Percentiles rank a stretch among this genome's conserved stretches.
Evolutionary conservation across 2,329 filamentous ascomycete genomes (phyloP).

Genomic region (Xylariaceae sp.): DNA sequence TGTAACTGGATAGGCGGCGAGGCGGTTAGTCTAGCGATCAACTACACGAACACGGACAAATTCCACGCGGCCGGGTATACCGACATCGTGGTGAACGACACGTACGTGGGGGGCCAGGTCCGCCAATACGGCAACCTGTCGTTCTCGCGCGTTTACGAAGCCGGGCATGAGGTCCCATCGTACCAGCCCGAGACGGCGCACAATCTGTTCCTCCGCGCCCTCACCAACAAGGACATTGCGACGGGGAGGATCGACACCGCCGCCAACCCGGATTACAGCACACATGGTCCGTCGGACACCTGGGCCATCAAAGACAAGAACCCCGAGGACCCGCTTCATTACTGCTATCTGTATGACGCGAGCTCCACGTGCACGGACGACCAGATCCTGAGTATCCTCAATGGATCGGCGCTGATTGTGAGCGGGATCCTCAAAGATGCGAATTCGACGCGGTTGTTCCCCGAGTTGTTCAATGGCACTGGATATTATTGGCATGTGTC

Average conservation of each 20-base stretch:
- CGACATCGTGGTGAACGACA: constrained; percentile 56
- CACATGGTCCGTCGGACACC: constrained; percentile 29
- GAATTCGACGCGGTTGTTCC: constrained; percentile 31
- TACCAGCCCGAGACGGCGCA: constrained; percentile 49
- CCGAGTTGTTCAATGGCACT: constrained; percentile 24
- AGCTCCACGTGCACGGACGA: constrained; percentile 48
- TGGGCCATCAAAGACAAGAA: constrained; percentile 48
- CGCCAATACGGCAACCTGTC: constrained; percentile 65
- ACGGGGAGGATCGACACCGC: constrained; percentile 49
- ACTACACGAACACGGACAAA: constrained; percentile 39
- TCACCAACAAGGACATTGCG: constrained; percentile 47
- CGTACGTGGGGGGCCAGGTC: constrained; percentile 62
- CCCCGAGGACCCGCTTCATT: constrained; percentile 44
- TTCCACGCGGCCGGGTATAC: constrained; percentile 59
- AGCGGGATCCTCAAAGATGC: constrained; percentile 31
- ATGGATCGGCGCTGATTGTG: constrained; percentile 36
- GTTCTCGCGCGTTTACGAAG: constrained; percentile 55
- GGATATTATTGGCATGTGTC: background rate
- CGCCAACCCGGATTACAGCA: constrained; percentile 39
- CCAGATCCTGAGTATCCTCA: constrained; percentile 36
- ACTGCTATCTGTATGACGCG: constrained; percentile 57
- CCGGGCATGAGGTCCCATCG: constrained; percentile 53
- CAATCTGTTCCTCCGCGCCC: constrained; percentile 49
- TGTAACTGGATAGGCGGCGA: constrained; percentile 58
- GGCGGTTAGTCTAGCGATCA: constrained; percentile 44